Conservation (phyloP, 176 grass and related monocot species). For the Secale cereale region DNA sequence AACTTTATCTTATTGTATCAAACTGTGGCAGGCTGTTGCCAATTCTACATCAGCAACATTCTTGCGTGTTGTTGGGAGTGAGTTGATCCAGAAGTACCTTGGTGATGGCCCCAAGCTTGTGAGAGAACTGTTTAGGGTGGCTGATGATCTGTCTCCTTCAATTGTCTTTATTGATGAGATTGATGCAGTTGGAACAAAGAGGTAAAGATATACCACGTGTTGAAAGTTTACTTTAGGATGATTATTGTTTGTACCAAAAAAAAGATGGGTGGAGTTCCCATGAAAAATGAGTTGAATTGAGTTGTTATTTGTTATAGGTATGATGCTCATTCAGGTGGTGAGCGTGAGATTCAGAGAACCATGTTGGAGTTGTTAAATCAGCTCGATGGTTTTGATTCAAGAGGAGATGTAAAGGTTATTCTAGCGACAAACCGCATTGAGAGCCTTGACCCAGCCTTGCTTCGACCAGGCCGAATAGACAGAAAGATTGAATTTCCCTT, state of each 20-base stretch:
- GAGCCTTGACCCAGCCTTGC: slow-evolving; percentile 73
- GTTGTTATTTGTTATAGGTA: slow-evolving; percentile 42
- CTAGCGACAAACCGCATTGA: slow-evolving; percentile 83
- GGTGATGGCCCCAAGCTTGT: slow-evolving; percentile 86
- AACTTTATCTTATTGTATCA: not conserved
- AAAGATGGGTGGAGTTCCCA: not conserved
- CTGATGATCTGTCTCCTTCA: slow-evolving; percentile 80
- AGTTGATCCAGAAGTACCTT: slow-evolving; percentile 85
- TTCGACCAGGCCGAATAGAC: slow-evolving; percentile 77
- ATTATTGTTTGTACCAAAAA: slow-evolving; percentile 6
- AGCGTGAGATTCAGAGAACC: slow-evolving; percentile 82
- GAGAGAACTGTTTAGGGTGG: slow-evolving; percentile 82
- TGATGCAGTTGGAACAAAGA: slow-evolving; percentile 88
- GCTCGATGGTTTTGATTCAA: slow-evolving; percentile 87
- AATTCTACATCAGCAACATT: slow-evolving; percentile 89
- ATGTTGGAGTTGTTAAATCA: slow-evolving; percentile 91
- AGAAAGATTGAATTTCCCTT: slow-evolving; percentile 86
- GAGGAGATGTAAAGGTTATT: slow-evolving; percentile 88
- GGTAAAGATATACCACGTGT: slow-evolving; percentile 33
- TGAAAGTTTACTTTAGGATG: not conserved
- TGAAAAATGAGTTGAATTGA: not conserved
- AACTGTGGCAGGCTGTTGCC: slow-evolving; percentile 57
- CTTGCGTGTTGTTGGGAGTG: slow-evolving; percentile 85
- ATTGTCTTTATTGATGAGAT: slow-evolving; percentile 96
- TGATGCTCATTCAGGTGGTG: slow-evolving; percentile 85